Base-by-base conservation (phyloP, 495 filamentous ascomycete genomes). In the Penicillium desertorum region DNA sequence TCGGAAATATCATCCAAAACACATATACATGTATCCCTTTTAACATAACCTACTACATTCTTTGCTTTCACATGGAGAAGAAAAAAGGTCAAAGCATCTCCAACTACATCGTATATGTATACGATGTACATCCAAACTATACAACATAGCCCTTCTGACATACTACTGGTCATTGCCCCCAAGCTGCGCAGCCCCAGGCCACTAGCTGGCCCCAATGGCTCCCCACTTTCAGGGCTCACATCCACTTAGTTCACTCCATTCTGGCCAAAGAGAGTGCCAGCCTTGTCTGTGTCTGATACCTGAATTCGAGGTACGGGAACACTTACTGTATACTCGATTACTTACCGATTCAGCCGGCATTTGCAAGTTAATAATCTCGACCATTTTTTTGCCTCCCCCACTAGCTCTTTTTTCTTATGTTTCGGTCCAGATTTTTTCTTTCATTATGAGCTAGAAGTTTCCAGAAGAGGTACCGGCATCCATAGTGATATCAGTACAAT, bases 221-320 rank as follows among this genome's bases (percentile, higher is more conserved):
- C 64, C 64, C 66, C 66, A 69, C 66, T 63, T 69, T 67, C 66
- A 69, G 64, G 66, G 66, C 66, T 69, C 62, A 58, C 54, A 62
- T 60, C 64, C 66, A 69, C 66, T 62, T 64, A 61, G 66, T 69
- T 66, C 57, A 51, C 47, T 30, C 50, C 25, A 7, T 50, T 60
- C 23, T 20, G 48, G 54, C 66, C 63, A 69, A 64, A 64, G 63
- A 69, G 61, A 64, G 42, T 55, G 20, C 61, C 39, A 39, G 42
- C 32, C 54, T 61, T 62, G 58, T 45, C 51, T 66, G 62, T 64
- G 50, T 45, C 63, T 55, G 51, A 58, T 69, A 69, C 66, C 51
- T 48, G 59, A 57, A 57, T 53, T 44, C 16, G 9, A 44, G 17
- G 23, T 49, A 53, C 25, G 43, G 25, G 51, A 41, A 49, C 39